Evolutionary conservation across 1,139 yeast species (phyloP).

Genomic region (Magnusiomyces suaveolens): DNA sequence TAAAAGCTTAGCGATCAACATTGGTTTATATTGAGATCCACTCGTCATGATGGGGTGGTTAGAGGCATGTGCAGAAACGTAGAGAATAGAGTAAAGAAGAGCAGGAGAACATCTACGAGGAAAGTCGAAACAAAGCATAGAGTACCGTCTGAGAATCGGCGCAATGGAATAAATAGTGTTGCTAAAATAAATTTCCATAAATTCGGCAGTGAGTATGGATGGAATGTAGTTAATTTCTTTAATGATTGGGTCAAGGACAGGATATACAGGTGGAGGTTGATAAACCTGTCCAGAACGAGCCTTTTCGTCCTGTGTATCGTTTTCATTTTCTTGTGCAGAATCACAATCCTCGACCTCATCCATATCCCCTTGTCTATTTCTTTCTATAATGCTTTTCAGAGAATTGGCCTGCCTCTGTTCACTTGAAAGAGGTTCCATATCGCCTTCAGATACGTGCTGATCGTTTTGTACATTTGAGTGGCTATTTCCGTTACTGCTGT

Average conservation of each 20-base stretch:
- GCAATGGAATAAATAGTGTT: conserved; percentile 21
- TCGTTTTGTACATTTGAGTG: background rate
- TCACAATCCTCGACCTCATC: background rate
- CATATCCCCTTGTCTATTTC: background rate
- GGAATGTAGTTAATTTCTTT: conserved; percentile 14
- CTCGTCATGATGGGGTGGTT: conserved; percentile 33
- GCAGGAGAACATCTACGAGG: conserved; percentile 31
- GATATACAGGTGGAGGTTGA: conserved; percentile 19
- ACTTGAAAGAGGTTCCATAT: background rate
- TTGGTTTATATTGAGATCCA: conserved; percentile 26
- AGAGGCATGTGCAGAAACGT: conserved; percentile 33
- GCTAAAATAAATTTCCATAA: conserved; percentile 20
- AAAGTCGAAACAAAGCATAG: conserved; percentile 16
- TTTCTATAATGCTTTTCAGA: background rate
- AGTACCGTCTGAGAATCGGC: conserved; percentile 19
- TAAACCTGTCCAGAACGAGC: background rate
- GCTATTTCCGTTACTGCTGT: background rate
- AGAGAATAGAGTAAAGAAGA: conserved; percentile 30
- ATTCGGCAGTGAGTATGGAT: conserved; percentile 9
- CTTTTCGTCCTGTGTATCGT: background rate
- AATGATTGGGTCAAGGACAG: conserved; percentile 25
- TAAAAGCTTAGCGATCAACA: conserved; percentile 25
- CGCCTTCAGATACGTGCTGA: background rate
- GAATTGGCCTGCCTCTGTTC: background rate
- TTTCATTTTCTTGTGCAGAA: background rate